phyloP scores from a whole-genome alignment of 2,329 filamentous ascomycete species.

The Clarireedia monteithiana region DNA sequence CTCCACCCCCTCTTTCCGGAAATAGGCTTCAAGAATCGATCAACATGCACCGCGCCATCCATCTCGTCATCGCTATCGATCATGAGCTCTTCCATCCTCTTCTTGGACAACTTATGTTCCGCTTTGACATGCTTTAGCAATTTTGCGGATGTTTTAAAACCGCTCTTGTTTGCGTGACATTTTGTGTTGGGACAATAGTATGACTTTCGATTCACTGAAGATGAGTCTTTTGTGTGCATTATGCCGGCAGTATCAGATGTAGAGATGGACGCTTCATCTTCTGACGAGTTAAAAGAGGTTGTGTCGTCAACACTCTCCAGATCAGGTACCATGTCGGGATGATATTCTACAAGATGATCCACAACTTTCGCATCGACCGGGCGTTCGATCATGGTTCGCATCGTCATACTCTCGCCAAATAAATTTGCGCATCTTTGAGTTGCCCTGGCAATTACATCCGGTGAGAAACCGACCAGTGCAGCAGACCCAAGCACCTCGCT shows the following conservation, averaged over 20 bases:
- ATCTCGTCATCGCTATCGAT: slow-evolving; percentile 37
- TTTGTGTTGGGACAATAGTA: slow-evolving; percentile 32
- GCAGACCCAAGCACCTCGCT: slow-evolving; percentile 76
- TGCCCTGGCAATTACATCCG: slow-evolving; percentile 57
- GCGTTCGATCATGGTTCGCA: slow-evolving; percentile 28
- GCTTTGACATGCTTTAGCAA: slow-evolving; percentile 38
- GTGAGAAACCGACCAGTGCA: slow-evolving; percentile 62
- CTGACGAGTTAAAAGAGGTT: neutral
- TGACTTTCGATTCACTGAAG: neutral
- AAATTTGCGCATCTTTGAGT: slow-evolving; percentile 66
- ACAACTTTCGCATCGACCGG: slow-evolving; percentile 10
- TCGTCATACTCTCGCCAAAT: slow-evolving; percentile 64
- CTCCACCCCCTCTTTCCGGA: slow-evolving; percentile 10
- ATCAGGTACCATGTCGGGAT: slow-evolving; percentile 20
- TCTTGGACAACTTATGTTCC: slow-evolving; percentile 37
- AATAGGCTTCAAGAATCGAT: slow-evolving; percentile 57
- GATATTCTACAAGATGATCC: slow-evolving; percentile 17
- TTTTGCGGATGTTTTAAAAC: slow-evolving; percentile 33
- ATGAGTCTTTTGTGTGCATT: neutral
- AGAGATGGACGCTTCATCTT: neutral
- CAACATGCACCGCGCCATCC: slow-evolving; percentile 56
- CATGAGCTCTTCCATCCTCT: slow-evolving; percentile 44
- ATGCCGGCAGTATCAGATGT: neutral
- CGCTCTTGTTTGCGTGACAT: slow-evolving; percentile 31
- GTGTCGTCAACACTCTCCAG: slow-evolving; percentile 5